Conservation (phyloP, 2,329 filamentous ascomycete species). For the Fusarium begoniae region DNA sequence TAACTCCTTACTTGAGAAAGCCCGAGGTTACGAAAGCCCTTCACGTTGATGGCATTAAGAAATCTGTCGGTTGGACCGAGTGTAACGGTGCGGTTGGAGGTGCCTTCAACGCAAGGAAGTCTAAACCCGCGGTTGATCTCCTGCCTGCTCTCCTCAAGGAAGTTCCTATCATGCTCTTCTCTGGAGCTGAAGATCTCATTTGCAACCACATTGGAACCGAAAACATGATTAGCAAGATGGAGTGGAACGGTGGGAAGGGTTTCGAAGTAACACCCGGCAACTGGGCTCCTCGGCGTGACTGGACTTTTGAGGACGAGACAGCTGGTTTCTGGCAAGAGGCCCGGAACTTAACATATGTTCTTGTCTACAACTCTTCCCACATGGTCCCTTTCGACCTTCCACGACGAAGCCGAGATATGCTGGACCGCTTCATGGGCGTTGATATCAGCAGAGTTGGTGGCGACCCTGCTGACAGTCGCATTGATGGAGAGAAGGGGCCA, state of each 20-base stretch:
- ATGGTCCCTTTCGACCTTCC: constrained; percentile 98
- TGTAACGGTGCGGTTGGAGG: constrained; percentile 82
- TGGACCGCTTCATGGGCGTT: constrained; percentile 94
- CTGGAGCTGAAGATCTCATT: constrained; percentile 91
- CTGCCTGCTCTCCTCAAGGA: constrained; percentile 82
- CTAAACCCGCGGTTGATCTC: constrained; percentile 75
- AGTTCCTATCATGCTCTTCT: constrained; percentile 86
- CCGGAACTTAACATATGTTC: constrained; percentile 92
- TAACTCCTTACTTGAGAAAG: constrained; percentile 86
- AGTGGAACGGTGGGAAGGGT: constrained; percentile 90
- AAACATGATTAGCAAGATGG: constrained; percentile 85
- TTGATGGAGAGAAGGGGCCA: constrained; percentile 85
- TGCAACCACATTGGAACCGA: constrained; percentile 98
- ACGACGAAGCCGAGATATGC: constrained; percentile 89
- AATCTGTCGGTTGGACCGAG: constrained; percentile 89
- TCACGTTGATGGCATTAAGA: constrained; percentile 78
- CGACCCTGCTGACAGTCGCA: constrained; percentile 76
- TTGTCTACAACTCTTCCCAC: constrained; percentile 95
- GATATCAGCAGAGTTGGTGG: constrained; percentile 91
- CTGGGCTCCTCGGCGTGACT: constrained; percentile 90
- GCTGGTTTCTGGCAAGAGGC: constrained; percentile 95
- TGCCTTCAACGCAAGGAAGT: constrained; percentile 76
- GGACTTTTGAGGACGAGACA: constrained; percentile 89
- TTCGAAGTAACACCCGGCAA: constrained; percentile 89
- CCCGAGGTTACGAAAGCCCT: constrained; percentile 82